phyloP scores from a whole-genome alignment of 768 basidiomycete species.

The Amanita pallidorosea region DNA sequence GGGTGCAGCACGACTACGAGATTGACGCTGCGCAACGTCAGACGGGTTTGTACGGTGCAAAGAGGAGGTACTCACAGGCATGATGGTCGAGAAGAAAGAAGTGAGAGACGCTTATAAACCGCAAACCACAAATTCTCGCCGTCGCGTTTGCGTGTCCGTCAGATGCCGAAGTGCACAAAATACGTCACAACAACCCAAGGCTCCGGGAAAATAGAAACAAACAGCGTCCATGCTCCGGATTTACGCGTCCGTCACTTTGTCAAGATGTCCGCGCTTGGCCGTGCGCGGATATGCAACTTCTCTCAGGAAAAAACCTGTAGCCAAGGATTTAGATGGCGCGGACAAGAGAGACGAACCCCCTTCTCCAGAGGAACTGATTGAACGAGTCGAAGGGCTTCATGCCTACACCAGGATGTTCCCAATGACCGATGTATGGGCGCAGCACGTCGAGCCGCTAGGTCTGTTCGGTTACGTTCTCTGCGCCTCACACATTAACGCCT shows the following conservation, averaged over 20 bases:
- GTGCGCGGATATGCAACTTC: conserved; percentile 12
- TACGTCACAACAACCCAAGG: background rate
- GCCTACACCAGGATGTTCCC: conserved; percentile 22
- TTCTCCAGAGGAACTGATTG: conserved; percentile 22
- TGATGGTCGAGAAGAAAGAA: conserved; percentile 12
- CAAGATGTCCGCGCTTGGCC: background rate
- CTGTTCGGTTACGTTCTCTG: conserved; percentile 6
- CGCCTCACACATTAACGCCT: conserved; percentile 2
- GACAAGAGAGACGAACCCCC: conserved; percentile 7
- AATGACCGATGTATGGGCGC: conserved; percentile 31
- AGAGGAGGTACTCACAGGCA: conserved; percentile 26
- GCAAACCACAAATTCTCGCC: conserved; percentile 14
- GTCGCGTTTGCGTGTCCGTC: conserved; percentile 20
- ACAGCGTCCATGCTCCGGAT: conserved; percentile 7
- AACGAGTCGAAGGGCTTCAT: conserved; percentile 25
- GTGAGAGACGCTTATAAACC: conserved; percentile 21
- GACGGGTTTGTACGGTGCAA: background rate
- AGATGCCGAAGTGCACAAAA: conserved; percentile 9
- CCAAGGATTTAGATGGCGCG: conserved; percentile 8
- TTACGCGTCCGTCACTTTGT: background rate
- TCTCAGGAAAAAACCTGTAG: background rate
- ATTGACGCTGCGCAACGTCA: conserved; percentile 46
- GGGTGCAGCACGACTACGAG: conserved; percentile 62
- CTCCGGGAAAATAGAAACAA: conserved; percentile 14
- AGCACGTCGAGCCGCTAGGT: conserved; percentile 30